Conservation (phyloP, 2,329 filamentous ascomycete species). For the Phoma sp. region DNA sequence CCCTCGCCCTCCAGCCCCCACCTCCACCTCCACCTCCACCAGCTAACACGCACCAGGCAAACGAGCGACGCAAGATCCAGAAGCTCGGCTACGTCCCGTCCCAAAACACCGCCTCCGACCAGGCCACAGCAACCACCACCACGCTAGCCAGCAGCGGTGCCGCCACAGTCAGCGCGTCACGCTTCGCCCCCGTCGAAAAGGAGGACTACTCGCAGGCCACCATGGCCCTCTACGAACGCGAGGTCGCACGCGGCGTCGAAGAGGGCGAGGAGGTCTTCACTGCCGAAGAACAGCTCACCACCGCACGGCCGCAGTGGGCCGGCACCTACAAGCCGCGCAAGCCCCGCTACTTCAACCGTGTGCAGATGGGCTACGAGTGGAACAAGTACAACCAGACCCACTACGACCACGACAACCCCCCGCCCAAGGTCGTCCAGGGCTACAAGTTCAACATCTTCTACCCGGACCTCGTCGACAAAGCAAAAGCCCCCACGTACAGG, state of each 20-base stretch:
- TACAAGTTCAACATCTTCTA: conserved; percentile 99
- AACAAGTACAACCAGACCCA: conserved; percentile 99
- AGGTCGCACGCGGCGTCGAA: conserved; percentile 86
- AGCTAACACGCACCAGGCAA: conserved; percentile 45
- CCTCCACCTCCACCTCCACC: not conserved
- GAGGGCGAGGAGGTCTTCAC: conserved; percentile 97
- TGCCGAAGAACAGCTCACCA: conserved; percentile 80
- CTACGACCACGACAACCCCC: conserved; percentile 97
- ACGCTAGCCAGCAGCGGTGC: conserved; percentile 48
- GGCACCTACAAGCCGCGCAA: conserved; percentile 88
- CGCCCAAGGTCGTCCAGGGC: conserved; percentile 96
- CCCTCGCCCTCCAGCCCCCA: too few relatives aligned
- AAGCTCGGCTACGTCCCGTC: conserved; percentile 74
- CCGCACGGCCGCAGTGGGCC: conserved; percentile 75
- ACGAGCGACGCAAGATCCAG: conserved; percentile 65
- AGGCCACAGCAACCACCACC: conserved; percentile 27
- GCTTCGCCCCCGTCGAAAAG: conserved; percentile 72
- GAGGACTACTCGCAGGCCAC: conserved; percentile 88
- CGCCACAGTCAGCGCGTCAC: conserved; percentile 63
- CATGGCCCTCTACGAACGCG: conserved; percentile 87
- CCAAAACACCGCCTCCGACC: conserved; percentile 51
- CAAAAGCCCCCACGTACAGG: conserved; percentile 91
- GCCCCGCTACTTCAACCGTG: conserved; percentile 95
- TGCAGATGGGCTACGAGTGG: conserved; percentile 99
- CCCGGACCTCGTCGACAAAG: conserved; percentile 93